Percentiles rank a stretch among this genome's conserved stretches.
Evolutionary conservation across 371 early-diverging fungal genomes (phyloP).

Genomic region (Lichtheimia corymbifera): DNA sequence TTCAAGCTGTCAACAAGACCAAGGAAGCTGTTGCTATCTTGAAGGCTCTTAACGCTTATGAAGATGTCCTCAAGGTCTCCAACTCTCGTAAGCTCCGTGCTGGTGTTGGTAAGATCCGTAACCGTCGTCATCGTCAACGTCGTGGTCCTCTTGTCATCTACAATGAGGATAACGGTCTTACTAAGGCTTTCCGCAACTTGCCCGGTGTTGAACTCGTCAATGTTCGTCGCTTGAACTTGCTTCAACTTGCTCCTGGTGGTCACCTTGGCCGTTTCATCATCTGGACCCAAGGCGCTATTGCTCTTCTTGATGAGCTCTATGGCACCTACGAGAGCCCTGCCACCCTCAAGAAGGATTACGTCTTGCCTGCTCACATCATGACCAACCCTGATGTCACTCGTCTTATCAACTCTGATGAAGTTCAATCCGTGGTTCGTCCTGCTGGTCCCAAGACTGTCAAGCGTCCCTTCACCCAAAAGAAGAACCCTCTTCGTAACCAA

Average conservation of each 20-base stretch:
- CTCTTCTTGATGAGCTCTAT: conserved; percentile 93
- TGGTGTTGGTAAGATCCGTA: conserved; percentile 99
- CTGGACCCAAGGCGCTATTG: conserved; percentile 99
- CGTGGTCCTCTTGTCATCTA: conserved; percentile 99
- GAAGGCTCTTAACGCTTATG: conserved; percentile 92
- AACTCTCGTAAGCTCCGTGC: conserved; percentile 97
- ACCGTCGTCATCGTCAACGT: conserved; percentile 98
- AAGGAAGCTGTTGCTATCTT: conserved; percentile 95
- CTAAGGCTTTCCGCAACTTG: conserved; percentile 99
- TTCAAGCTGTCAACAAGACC: conserved; percentile 92
- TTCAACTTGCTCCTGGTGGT: conserved; percentile 99
- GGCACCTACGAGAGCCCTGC: conserved; percentile 87
- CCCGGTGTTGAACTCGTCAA: conserved; percentile 97
- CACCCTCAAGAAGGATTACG: conserved; percentile 93
- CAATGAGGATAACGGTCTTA: conserved; percentile 94
- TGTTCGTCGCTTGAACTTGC: conserved; percentile 95
- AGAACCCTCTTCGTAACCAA: conserved; percentile 96
- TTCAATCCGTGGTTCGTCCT: conserved; percentile 93
- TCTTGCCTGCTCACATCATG: conserved; percentile 88
- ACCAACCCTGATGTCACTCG: conserved; percentile 95
- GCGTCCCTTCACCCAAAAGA: conserved; percentile 93
- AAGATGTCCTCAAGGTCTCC: conserved; percentile 97
- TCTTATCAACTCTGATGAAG: conserved; percentile 97
- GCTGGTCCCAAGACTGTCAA: conserved; percentile 80
- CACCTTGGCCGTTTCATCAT: conserved; percentile 99